Evolutionary conservation across 2,329 filamentous ascomycete species (phyloP).

Genomic region (Aspergillus sergii): DNA sequence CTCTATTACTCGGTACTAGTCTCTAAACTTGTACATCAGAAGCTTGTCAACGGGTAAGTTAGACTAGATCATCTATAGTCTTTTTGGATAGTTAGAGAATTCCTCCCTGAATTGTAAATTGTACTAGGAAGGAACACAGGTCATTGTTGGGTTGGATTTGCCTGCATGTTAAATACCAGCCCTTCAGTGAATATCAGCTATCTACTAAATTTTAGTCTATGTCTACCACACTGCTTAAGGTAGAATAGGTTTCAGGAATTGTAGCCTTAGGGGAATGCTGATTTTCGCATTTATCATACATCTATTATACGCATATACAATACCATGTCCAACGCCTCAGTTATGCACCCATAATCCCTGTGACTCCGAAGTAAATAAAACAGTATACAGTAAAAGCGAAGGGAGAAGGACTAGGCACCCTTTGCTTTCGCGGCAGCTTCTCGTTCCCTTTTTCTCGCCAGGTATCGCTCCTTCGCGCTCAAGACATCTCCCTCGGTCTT

Average conservation of each 20-base stretch:
- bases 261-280: background rate
- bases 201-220: too few species aligned
- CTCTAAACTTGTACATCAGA: too few species aligned
- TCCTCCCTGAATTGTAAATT: too few species aligned
- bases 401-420: conserved; percentile 8
- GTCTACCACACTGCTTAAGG: too few species aligned
- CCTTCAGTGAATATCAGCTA: too few species aligned
- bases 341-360: background rate
- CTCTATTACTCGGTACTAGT: too few species aligned
- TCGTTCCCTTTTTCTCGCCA: conserved; percentile 61
- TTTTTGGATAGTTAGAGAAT: too few species aligned
- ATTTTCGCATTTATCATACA: background rate
- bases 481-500: conserved; percentile 61
- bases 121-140: too few species aligned
- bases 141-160: too few species aligned
- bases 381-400: background rate
- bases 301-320: background rate
- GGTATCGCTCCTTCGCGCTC: conserved; percentile 63
- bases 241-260: background rate
- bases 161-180: too few species aligned
- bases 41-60: too few species aligned
- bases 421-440: conserved; percentile 38
- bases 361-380: background rate
- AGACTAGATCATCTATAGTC: too few species aligned
- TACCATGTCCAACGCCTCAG: background rate